phyloP scores from a whole-genome alignment of 1,284 basidiomycete genomes.

The Vanrija sp. region DNA sequence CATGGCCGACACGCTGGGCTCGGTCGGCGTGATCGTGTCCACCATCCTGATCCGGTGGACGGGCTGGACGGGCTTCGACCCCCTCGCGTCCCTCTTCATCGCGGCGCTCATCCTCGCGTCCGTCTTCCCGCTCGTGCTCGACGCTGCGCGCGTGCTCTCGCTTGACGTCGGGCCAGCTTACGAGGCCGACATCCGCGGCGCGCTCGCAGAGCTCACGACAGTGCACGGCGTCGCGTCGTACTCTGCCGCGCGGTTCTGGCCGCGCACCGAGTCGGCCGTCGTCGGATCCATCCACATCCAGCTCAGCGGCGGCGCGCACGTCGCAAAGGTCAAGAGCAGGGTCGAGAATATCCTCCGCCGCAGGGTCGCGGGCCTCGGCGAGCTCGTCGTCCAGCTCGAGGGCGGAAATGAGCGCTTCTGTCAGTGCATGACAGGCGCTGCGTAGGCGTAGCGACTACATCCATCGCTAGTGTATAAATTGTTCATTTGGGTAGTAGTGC shows the following conservation, averaged over 20 bases:
- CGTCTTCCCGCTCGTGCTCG: constrained; percentile 90
- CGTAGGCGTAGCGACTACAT: not conserved
- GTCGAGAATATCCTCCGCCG: constrained; percentile 68
- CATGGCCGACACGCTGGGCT: constrained; percentile 34
- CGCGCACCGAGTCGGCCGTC: constrained; percentile 78
- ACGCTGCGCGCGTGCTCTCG: constrained; percentile 82
- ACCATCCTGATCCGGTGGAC: constrained; percentile 93
- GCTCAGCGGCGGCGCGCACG: constrained; percentile 56
- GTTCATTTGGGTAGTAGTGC: not conserved
- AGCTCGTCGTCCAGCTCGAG: constrained; percentile 81
- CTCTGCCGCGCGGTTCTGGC: constrained; percentile 86
- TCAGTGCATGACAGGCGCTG: constrained; percentile 57
- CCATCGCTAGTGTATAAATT: not conserved
- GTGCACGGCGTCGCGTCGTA: constrained; percentile 79
- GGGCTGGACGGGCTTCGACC: constrained; percentile 99
- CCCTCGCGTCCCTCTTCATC: constrained; percentile 95
- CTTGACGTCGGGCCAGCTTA: constrained; percentile 73
- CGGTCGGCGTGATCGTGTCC: constrained; percentile 95
- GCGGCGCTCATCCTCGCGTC: constrained; percentile 91
- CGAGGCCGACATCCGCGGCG: constrained; percentile 63
- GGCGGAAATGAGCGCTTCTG: constrained; percentile 42
- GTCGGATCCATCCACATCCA: constrained; percentile 90
- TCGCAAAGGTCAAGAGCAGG: constrained; percentile 67
- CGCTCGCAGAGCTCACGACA: constrained; percentile 66
- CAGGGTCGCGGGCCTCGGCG: constrained; percentile 72